Percentiles rank a stretch among this genome's conserved stretches.
phyloP scores from a whole-genome alignment of 148 eudicot species.

The Fagopyrum homotropicum region DNA sequence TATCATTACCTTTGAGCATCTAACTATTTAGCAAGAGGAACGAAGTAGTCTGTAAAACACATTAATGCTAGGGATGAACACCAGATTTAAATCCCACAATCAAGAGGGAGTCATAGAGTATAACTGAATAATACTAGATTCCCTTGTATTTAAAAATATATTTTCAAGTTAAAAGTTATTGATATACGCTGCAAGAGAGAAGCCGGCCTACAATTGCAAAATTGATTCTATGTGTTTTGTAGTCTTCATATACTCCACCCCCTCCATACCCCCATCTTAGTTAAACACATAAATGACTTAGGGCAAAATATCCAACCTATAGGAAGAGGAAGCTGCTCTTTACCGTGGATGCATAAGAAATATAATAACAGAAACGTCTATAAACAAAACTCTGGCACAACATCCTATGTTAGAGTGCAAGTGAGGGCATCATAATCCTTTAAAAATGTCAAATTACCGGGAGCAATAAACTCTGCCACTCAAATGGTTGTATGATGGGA shows the following conservation, averaged over 20 bases:
- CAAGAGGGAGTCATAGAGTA: background rate
- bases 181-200: background rate
- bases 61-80: background rate
- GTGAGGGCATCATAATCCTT: background rate
- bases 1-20: no score
- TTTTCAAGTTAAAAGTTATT: background rate
- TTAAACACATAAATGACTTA: background rate
- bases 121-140: background rate
- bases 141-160: background rate
- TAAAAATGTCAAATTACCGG: constrained; percentile 50
- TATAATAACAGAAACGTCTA: background rate
- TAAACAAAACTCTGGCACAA: background rate
- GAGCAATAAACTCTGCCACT: constrained; percentile 93
- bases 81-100: background rate
- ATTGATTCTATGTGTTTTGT: background rate
- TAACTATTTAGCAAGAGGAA: no score
- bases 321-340: background rate
- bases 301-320: background rate
- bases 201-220: background rate
- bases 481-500: constrained; percentile 89
- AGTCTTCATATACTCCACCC: background rate
- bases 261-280: no score
- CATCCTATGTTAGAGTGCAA: background rate
- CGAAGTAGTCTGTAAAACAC: background rate
- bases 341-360: background rate